Base-by-base conservation (phyloP, 2,329 filamentous ascomycete species). In the Diaporthe eres region DNA sequence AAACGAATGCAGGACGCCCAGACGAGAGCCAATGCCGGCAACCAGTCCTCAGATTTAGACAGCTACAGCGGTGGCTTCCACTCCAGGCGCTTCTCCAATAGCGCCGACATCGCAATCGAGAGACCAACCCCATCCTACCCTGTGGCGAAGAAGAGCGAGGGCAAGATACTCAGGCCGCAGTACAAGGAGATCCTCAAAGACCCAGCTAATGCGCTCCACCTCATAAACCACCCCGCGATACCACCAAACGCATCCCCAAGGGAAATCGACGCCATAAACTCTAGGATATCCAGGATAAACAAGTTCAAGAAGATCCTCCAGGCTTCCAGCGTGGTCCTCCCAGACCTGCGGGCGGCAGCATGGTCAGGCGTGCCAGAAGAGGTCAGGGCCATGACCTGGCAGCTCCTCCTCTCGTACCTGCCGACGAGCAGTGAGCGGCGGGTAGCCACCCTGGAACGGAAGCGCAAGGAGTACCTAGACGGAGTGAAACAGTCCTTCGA, bases 321-420 rank as follows among this genome's bases (percentile, higher is more conserved):
- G 85, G 92, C 96, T 31, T 98, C 95, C 55, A 95, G 94, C 1
- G 97, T 99, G 80, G 93, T 95, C 2, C 86, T 98, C 3, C 88
- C 93, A 25, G 96, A 98, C 72, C 88, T 99, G 34, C 91, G 97
- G 77, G 90, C 95, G 75, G 88, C 95, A 44, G 95, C 97, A 42
- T 99, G 97, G 97, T 97, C 96, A 71, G 97, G 97, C 17, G 91
- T 98, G 49, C 97, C 97, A 0, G 93, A 95, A 80, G 97, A 99
- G 86, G 95, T 99, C 25, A 94, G 97, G 74, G 95, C 97, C 70
- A 98, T 99, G 94, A 97, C 96, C n/a, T 99, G 97, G 97, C 96
- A 98, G 84, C 89, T 99, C 34, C 89, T 99, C 28, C 91, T 99
- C 34, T 97, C 96, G 75, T 99, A 99, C 83, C 90, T 99, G 6